A percentile compares a stretch with the other conserved stretches of the same genome.
phyloP scores from a whole-genome alignment of 352 stramenopile species.

The Globisporangium alternatum region DNA sequence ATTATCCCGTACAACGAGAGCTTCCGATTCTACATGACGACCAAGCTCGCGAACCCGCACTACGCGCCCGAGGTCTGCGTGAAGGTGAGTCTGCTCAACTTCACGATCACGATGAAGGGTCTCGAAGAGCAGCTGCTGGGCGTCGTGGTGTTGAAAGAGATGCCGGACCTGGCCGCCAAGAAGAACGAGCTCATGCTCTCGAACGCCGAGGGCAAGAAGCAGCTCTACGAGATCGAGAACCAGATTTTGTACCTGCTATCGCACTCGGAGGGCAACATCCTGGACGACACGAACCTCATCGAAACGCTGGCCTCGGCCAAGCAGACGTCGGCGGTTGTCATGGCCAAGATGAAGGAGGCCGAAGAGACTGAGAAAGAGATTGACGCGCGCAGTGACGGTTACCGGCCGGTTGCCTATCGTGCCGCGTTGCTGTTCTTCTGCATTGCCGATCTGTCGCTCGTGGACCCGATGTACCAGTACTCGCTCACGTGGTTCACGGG shows the following conservation, averaged over 20 bases:
- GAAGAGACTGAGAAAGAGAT: conserved; percentile 91
- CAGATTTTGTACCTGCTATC: conserved; percentile 91
- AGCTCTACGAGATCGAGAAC: conserved; percentile 91
- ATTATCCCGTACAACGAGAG: conserved; percentile 90
- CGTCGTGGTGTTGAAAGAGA: conserved; percentile 87
- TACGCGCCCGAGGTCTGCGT: conserved; percentile 90
- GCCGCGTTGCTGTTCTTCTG: conserved; percentile 91
- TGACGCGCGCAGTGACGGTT: conserved; percentile 81
- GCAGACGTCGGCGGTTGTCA: conserved; percentile 75
- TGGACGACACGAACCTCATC: conserved; percentile 92
- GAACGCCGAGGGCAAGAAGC: conserved; percentile 85
- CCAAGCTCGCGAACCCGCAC: conserved; percentile 91
- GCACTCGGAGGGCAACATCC: conserved; percentile 90
- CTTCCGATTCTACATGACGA: conserved; percentile 92
- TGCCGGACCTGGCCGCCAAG: conserved; percentile 88
- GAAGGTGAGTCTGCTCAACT: conserved; percentile 92
- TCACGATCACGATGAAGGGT: conserved; percentile 91
- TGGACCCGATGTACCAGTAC: conserved; percentile 92
- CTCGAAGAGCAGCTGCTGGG: conserved; percentile 90
- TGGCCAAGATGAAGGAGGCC: conserved; percentile 89
- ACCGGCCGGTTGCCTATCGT: conserved; percentile 86
- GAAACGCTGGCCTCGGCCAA: conserved; percentile 86
- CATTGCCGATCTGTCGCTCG: conserved; percentile 83
- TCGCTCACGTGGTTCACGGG: conserved; percentile 92
- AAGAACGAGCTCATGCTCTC: conserved; percentile 90